Conservation (phyloP, 768 basidiomycete genomes). For the Lactarius indigo region DNA sequence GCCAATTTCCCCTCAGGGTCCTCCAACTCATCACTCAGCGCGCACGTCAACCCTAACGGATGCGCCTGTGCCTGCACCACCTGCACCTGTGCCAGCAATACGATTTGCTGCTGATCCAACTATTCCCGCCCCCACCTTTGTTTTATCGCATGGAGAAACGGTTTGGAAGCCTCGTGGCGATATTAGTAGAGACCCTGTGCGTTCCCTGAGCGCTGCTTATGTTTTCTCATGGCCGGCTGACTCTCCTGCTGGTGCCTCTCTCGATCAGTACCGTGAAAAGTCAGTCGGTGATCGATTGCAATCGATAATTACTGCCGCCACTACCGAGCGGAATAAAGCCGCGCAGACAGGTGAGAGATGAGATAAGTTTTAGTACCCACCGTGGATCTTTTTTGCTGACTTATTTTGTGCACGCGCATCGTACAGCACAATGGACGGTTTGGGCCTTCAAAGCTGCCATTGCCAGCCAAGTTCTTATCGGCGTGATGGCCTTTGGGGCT, state of each 20-base stretch:
- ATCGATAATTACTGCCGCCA: neutral
- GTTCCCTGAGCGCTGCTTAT: neutral
- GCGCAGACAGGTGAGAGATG: neutral
- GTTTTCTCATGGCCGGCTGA: neutral
- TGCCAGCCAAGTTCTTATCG: conserved; percentile 30
- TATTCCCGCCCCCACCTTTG: neutral
- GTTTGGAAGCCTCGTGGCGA: neutral
- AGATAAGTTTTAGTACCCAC: neutral
- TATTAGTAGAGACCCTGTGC: neutral
- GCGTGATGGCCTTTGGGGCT: conserved; percentile 29
- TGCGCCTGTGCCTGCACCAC: too few species aligned
- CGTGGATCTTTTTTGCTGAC: neutral
- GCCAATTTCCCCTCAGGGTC: too few species aligned
- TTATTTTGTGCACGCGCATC: too few species aligned
- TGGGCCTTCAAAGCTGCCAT: conserved; percentile 27
- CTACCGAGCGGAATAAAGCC: neutral
- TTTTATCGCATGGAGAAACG: conserved; percentile 3
- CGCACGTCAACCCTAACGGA: too few species aligned
- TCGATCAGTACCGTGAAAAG: neutral
- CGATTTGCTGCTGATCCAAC: neutral
- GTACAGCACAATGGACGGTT: conserved; percentile 21
- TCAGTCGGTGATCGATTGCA: conserved; percentile 1
- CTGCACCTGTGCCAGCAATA: neutral
- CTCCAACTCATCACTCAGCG: too few species aligned
- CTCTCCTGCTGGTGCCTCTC: neutral